Base-by-base conservation (phyloP, 345 rosid species). In the Balakata baccata region DNA sequence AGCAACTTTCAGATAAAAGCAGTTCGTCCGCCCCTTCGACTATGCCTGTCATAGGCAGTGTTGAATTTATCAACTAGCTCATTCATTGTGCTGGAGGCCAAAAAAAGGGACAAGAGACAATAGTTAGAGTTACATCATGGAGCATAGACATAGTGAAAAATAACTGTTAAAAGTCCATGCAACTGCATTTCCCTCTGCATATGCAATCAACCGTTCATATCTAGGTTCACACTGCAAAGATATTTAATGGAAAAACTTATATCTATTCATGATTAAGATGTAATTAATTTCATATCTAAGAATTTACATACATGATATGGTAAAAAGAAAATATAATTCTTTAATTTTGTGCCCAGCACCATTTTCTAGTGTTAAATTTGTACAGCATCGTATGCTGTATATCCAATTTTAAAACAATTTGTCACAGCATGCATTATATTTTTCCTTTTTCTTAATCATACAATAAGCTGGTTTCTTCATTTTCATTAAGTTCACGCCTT, bases 31-130 rank as follows among this genome's bases (percentile, higher is more conserved):
- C 99, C 97, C 81, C 95, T 83, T 80, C 98, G 89, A 75, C 87
- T 82, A 66, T 89, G 91, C 89, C 95, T 90, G 78, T 94, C 97
- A 66, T 88, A 94, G 22, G 97, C 94, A n/a, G 85, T 88, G 90
- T 92, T 92, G 92, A 92, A 94, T 82, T 94, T 94, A 82, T 94
- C 98, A 12, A 90, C 90, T 61, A 94, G 85, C 87, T 92, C 97
- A 46, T 94, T 90, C 97, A 92, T 89, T 57, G 97, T 86, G 80
- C 98, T 94, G 95, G 78, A 67, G 18, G n/a, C 34, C 34, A 37
- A 7, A 45, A 54, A 17, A 4, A 64, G 61, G n/a, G 17, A 78
- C 60, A 13, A 10, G 18, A 34, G 9, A 4, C 23, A 12, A 46
- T 0, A 58, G 61, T 22, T 56, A 69, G 34, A 29, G 62, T 65